These are phyloP conservation scores for Fusarium albidum DNA, from an alignment of 2,329 filamentous ascomycete species.

Conservation along the genomic window DNA sequence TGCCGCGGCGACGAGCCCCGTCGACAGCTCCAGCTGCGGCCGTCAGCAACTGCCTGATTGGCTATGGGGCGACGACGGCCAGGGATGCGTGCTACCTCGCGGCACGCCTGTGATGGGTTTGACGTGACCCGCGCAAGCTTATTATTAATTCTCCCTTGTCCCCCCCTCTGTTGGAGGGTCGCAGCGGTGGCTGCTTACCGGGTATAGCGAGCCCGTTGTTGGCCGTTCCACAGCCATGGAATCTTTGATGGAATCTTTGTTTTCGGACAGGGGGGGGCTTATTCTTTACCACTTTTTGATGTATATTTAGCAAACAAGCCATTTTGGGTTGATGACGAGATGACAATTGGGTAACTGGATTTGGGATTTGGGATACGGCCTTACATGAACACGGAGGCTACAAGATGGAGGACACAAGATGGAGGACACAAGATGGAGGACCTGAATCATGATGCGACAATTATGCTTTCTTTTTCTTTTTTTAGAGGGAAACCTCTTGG, in stretches of 20 bases:
- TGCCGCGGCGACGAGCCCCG: slow-evolving; percentile 23
- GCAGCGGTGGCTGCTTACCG: slow-evolving; percentile 5
- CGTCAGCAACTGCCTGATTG: slow-evolving; percentile 34
- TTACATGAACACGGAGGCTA: too few species aligned
- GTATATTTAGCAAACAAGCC: slow-evolving; percentile 6
- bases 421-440: not conserved
- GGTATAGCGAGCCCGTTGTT: not conserved
- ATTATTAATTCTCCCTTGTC: not conserved
- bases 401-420: not conserved
- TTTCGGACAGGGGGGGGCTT: too few species aligned
- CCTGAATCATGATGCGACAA: not conserved
- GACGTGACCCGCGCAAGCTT: slow-evolving; percentile 27
- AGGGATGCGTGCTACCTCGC: slow-evolving; percentile 8
- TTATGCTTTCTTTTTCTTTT: not conserved
- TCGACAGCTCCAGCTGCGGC: slow-evolving; percentile 25
- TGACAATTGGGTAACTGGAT: slow-evolving; percentile 15
- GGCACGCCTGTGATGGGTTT: slow-evolving; percentile 20
- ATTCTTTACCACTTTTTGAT: slow-evolving; percentile 2
- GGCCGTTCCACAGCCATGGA: not conserved
- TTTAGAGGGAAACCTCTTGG: too few species aligned
- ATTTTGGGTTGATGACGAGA: slow-evolving; percentile 9
- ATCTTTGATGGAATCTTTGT: not conserved
- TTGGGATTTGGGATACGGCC: too few species aligned
- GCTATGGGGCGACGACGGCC: slow-evolving; percentile 30
- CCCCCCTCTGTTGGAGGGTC: too few species aligned